Conservation (phyloP, 169 alveolate species). For the Cryptosporidium viatorum region DNA sequence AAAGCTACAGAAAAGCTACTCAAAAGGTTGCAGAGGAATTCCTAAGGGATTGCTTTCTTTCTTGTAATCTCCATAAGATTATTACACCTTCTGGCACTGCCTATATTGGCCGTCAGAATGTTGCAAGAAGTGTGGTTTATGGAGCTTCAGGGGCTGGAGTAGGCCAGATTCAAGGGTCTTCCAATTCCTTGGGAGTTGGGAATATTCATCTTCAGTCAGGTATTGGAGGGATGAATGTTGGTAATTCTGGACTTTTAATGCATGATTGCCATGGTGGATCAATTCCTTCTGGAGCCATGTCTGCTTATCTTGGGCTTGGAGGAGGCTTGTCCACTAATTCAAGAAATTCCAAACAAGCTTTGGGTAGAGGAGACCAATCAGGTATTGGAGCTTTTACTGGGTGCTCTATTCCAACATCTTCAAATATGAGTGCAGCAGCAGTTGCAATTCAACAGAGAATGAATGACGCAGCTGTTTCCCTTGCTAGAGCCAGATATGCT, state of each 20-base stretch:
- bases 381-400: conserved; percentile 25
- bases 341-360: conserved; percentile 2
- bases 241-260: background rate
- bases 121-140: conserved; percentile 57
- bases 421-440: conserved; percentile 70
- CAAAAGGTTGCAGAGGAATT: conserved; percentile 71
- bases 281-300: background rate
- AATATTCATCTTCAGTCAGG: background rate
- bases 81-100: conserved; percentile 75
- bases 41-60: conserved; percentile 43
- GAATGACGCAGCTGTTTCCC: conserved; percentile 69
- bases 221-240: background rate
- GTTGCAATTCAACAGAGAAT: conserved; percentile 68
- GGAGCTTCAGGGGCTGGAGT: conserved; percentile 4
- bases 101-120: conserved; percentile 72
- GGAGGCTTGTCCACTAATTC: background rate
- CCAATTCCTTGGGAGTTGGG: background rate
- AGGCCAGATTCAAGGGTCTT: conserved; percentile 9
- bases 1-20: conserved; percentile 53
- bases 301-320: conserved; percentile 4
- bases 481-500: conserved; percentile 74
- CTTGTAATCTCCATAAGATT: conserved; percentile 50
- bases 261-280: background rate
- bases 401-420: conserved; percentile 44
- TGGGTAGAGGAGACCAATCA: background rate